Base-by-base conservation (phyloP, 2,329 filamentous ascomycete species). In the Esteya vermicola region DNA sequence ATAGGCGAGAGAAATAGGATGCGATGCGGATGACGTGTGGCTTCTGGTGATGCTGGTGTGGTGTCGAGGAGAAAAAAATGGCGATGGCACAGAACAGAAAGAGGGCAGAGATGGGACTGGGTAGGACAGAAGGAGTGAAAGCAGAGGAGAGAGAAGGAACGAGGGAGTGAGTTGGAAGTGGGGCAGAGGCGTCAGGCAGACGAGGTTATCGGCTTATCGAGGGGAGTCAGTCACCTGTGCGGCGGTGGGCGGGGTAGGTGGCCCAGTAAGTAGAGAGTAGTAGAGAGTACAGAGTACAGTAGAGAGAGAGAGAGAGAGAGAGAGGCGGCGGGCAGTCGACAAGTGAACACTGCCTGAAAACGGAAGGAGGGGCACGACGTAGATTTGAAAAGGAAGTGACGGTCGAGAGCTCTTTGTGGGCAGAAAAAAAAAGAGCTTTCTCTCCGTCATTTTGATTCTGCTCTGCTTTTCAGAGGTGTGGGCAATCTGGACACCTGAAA, bases 141-240 rank as follows among this genome's bases (percentile, higher is more conserved):
- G 38, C 18, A 23, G 38, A 39, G 28, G 14, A 26, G 18, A 26
- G 38, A 34, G 6, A 31, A 33, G n/a, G 37, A 33, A 19, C 28
- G 28, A 26, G n/a, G 30, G 30, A 39, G 38, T 33, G 38, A 34
- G 28, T 33, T n/a, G n/a, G 23, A 25, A 28, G 38, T 39, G 38
- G 38, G 38, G 31, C 37, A 32, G 13, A 9, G 33, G 16, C 32
- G 38, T 40, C 39, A 40, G 33, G 39, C 32, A 33, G 31, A n/a
- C 31, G 28, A 23, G 18, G 23, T 39, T 39, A 39, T 34, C 38
- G 18, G 27, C 30, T 34, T 39, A 39, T 39, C 28, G 4, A 16
- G 28, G n/a, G n/a, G n/a, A n/a, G n/a, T n/a, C n/a, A n/a, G n/a
- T n/a, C 31, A 10, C 13, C 2, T 27, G 8, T 27, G 20, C 14